These are phyloP conservation scores for Synchytrium microbalum DNA, from an alignment of 371 early-diverging fungal species.

Conservation along the genomic window DNA sequence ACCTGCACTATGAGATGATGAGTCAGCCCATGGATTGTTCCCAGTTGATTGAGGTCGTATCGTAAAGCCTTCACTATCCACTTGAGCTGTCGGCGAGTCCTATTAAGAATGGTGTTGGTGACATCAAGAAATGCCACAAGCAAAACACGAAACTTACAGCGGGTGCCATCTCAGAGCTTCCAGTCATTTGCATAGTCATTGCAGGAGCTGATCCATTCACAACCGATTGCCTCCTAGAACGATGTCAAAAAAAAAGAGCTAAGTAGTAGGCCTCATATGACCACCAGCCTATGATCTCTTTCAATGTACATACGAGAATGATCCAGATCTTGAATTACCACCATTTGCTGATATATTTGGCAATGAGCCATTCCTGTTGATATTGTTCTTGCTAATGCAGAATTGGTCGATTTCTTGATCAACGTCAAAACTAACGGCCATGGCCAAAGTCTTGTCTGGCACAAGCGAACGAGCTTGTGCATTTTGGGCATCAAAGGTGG, in stretches of 20 bases:
- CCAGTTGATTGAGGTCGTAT: slow-evolving; percentile 14
- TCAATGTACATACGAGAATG: not conserved
- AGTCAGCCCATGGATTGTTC: not conserved
- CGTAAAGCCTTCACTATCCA: slow-evolving; percentile 33
- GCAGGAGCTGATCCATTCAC: not conserved
- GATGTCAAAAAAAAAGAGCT: no score
- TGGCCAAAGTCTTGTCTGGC: slow-evolving; percentile 14
- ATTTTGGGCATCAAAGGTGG: slow-evolving; percentile 11
- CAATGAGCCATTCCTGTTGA: not conserved
- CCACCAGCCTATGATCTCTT: no score
- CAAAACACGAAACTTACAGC: not conserved
- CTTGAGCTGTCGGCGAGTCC: not conserved
- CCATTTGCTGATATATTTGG: not conserved
- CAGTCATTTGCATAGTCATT: not conserved
- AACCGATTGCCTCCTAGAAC: not conserved
- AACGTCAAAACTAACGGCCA: slow-evolving; percentile 14
- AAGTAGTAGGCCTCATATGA: no score
- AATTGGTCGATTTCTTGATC: slow-evolving; percentile 14
- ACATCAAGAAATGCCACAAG: not conserved
- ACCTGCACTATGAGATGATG: slow-evolving; percentile 2
- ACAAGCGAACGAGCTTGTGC: slow-evolving; percentile 6
- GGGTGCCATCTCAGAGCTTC: not conserved
- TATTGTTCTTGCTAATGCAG: slow-evolving; percentile 16
- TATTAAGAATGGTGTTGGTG: no score
- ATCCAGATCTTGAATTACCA: not conserved